Evolutionary conservation across 2,329 filamentous ascomycete species (phyloP).

Genomic region (Aspergillus floridensis): DNA sequence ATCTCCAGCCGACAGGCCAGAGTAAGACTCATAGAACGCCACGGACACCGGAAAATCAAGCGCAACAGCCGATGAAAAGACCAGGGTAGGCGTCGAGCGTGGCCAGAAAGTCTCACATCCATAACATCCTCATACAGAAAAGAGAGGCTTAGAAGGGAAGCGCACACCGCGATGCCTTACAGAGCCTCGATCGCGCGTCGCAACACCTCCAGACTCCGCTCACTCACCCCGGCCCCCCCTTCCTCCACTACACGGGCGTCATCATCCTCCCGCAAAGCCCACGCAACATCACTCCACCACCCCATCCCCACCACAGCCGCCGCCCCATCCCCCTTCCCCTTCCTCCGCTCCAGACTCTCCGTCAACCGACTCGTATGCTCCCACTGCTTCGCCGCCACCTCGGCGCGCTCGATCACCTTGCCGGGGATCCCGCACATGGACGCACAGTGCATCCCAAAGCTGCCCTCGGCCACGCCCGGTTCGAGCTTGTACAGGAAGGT

Average conservation of each 20-base stretch:
- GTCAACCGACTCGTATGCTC: slow-evolving; percentile 90
- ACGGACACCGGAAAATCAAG: no score
- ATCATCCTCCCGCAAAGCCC: slow-evolving; percentile 61
- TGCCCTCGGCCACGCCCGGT: slow-evolving; percentile 88
- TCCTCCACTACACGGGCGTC: slow-evolving; percentile 23
- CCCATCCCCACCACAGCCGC: slow-evolving; percentile 70
- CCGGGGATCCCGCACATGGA: slow-evolving; percentile 93
- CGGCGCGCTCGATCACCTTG: slow-evolving; percentile 79
- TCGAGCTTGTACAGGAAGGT: slow-evolving; percentile 96
- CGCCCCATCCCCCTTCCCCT: slow-evolving; percentile 51
- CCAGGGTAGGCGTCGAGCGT: no score
- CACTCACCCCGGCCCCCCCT: slow-evolving; percentile 39
- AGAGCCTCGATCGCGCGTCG: slow-evolving; percentile 56
- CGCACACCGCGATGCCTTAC: slow-evolving; percentile 29
- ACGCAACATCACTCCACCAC: slow-evolving; percentile 81
- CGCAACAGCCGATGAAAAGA: no score
- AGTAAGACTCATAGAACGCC: no score
- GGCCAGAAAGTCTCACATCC: no score
- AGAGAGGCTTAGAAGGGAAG: no score
- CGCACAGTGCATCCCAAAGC: slow-evolving; percentile 98
- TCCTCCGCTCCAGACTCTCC: slow-evolving; percentile 79
- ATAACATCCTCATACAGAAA: no score
- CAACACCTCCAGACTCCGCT: slow-evolving; percentile 56
- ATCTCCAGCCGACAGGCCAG: no score
- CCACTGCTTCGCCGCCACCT: slow-evolving; percentile 86